Percentiles rank a stretch among this genome's conserved stretches.
Conservation (phyloP, 768 basidiomycete genomes). For the Panaeolus cyanescens region DNA sequence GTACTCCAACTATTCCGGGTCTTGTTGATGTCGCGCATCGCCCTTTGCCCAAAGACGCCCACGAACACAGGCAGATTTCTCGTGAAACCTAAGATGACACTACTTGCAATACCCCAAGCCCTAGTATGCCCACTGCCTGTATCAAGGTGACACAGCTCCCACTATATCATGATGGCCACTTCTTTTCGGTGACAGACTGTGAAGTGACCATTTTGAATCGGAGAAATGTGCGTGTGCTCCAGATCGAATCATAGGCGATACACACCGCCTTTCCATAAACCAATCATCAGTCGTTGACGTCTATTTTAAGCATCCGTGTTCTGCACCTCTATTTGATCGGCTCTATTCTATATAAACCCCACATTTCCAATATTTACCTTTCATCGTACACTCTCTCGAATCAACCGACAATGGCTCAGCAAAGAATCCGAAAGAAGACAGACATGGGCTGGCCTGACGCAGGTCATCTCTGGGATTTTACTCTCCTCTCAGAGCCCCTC, state of each 20-base stretch:
- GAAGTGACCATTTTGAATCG: neutral
- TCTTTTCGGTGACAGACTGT: neutral
- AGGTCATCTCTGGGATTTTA: slow-evolving; percentile 34
- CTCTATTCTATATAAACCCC: neutral
- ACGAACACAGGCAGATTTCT: too few species aligned
- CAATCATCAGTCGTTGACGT: neutral
- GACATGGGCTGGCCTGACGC: slow-evolving; percentile 37
- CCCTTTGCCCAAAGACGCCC: too few species aligned
- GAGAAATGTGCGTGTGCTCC: neutral
- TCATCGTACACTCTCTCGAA: neutral
- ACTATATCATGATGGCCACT: too few species aligned
- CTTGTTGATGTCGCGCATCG: too few species aligned
- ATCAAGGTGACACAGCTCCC: too few species aligned
- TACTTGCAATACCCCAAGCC: neutral
- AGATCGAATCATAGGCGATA: neutral
- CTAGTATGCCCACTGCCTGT: slow-evolving; percentile 4
- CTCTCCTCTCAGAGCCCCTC: slow-evolving; percentile 41
- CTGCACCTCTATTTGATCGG: neutral
- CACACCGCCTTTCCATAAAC: neutral
- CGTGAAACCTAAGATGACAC: too few species aligned
- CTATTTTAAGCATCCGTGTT: neutral
- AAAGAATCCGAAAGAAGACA: slow-evolving; percentile 24
- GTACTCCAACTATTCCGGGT: too few species aligned
- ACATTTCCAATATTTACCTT: neutral
- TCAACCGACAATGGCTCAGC: neutral